Evolutionary conservation across 306 rosid species (phyloP), one percentile per base, ranked within the genome.

Genomic region (Cercis canadensis): DNA sequence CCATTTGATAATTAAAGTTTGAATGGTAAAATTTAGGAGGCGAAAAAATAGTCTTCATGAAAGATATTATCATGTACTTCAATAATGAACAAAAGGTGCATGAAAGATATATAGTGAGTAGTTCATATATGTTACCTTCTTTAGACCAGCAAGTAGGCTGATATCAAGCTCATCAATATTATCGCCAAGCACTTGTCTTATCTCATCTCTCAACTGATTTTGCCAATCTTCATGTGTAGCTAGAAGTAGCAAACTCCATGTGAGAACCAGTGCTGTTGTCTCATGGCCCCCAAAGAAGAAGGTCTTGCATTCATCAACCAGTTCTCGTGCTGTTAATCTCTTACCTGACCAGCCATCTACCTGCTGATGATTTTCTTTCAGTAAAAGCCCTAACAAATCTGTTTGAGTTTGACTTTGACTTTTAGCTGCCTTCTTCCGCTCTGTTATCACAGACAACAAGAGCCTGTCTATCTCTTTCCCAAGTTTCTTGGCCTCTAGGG

Each of bases 271-370:
- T 12, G 98, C 96, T 0, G 96, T 90, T n/a, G 98, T 92, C 73
- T 92, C 98, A 74, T 90, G 95, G 0, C 98, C 96, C 0, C 90
- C 98, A 66, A 92, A 90, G 89, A 90, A 92, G 31, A 92, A 90
- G 0, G 98, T 90, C 65, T 92, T 92, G 74, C 96, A 90, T 75
- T 92, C 97, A 54, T 92, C 98, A 6, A 92, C 84, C 6, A 92
- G 46, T 7, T 92, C 86, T 15, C 77, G 29, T 11, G 81, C 82
- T 8, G 80, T 79, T 24, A 92, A 39, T 7, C 36, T 40, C 73
- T 72, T 81, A 4, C 81, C 82, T 4, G 11, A 24, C 29, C 10
- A 36, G 0, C 80, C 81, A 32, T 84, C 87, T 2, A 4, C 76
- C n/a, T 24, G 29, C 3, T 67, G 65, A 16, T 60, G 51, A 31